Conservation (phyloP, 331 rosid species). For the Quercus lobata region DNA sequence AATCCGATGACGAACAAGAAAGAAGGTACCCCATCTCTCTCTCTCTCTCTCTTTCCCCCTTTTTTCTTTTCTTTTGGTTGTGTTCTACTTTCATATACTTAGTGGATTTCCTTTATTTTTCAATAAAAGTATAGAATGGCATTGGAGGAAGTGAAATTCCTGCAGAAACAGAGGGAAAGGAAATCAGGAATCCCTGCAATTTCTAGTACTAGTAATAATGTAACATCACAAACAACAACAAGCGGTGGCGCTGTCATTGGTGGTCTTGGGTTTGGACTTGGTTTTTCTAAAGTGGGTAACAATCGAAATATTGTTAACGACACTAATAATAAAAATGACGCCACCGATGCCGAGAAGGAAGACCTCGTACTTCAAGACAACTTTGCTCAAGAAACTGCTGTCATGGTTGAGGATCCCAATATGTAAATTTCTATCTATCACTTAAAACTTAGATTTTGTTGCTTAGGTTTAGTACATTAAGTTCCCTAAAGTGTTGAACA, state of each 20-base stretch:
- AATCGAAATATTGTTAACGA: constrained; percentile 1
- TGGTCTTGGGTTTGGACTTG: not conserved
- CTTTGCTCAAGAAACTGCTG: constrained; percentile 93
- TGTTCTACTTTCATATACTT: constrained; percentile 1
- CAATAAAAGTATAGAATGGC: constrained; percentile 41
- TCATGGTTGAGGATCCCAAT: constrained; percentile 90
- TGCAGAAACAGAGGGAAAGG: constrained; percentile 90
- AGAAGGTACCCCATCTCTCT: constrained; percentile 38
- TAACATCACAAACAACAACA: not conserved
- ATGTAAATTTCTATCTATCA: constrained; percentile 36
- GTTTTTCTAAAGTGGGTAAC: constrained; percentile 4
- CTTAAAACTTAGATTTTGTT: too few relatives aligned
- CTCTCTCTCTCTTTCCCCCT: not conserved
- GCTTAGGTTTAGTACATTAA: too few relatives aligned
- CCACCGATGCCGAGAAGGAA: constrained; percentile 64
- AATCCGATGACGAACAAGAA: constrained; percentile 56
- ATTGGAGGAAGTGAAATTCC: constrained; percentile 85
- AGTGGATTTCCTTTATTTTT: not conserved
- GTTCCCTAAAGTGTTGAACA: too few relatives aligned
- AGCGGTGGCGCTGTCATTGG: not conserved
- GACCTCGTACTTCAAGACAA: constrained; percentile 88
- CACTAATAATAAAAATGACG: constrained; percentile 33
- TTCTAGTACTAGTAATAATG: constrained; percentile 6
- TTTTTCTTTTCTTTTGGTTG: not conserved
- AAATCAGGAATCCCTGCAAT: constrained; percentile 78